Evolutionary conservation across 495 filamentous ascomycete genomes (phyloP), one percentile per base, ranked within the genome.

Genomic region (Podospora pseudopauciseta): DNA sequence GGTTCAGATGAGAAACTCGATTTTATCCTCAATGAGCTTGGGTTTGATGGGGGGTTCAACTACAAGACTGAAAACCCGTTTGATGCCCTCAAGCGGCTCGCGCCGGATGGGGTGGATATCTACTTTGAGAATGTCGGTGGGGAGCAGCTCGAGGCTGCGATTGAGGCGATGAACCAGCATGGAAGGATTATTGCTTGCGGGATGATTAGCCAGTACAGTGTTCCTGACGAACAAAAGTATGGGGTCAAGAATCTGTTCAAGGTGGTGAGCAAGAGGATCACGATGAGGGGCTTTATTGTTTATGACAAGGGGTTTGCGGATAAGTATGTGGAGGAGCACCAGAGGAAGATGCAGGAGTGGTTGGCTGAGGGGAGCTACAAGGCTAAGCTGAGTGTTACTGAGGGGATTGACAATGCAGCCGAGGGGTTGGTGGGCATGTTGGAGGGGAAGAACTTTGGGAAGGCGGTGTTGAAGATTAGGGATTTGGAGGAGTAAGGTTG

Each of bases 71-170:
- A 86, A 81, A 68, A 89, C 86, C 74, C 91, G 85, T 54, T 73
- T 1, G 89, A 91, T 60, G 94, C 93, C 1, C 80, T 97, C 62
- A 78, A 82, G 70, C 84, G 92, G 70, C 80, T 96, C 57, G 91
- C 90, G 5, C 94, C 93, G 0, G 74, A 94, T 32, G 94, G 94
- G 13, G 85, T 97, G 60, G 92, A 97, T 74, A 96, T 98, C 76
- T 97, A 97, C 81, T 98, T 89, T 72, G 94, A 98, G 78, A 97
- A 97, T 70, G 94, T 98, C 20, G 94, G 94, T 7, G 94, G 93
- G 7, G 92, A 94, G 81, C 89, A 92, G 70, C 82, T 97, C 49
- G 90, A 93, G 69, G 93, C 92, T 26, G 86, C 90, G 0, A 73
- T 98, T 9, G 81, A 86, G 13, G 82, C 81, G 30, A 80, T 96